Conservation (phyloP, 352 stramenopile genomes). For the Phytophthora sp. region DNA sequence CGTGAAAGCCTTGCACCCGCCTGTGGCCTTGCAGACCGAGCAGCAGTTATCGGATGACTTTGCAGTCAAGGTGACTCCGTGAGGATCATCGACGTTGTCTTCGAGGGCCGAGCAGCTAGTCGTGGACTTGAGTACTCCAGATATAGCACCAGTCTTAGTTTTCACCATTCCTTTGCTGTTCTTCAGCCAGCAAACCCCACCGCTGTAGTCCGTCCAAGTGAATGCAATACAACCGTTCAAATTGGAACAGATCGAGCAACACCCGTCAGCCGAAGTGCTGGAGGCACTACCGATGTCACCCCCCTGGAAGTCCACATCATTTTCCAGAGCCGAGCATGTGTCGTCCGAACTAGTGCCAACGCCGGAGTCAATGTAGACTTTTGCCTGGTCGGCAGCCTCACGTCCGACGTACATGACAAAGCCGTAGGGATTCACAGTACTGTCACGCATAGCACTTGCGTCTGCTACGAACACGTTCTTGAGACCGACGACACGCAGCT, state of each 20-base stretch:
- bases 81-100: slow-evolving; percentile 30
- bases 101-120: slow-evolving; percentile 16
- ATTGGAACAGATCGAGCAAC: slow-evolving; percentile 40
- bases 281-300: slow-evolving; percentile 37
- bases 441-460: slow-evolving; percentile 59
- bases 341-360: slow-evolving; percentile 11
- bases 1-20: slow-evolving; percentile 51
- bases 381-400: slow-evolving; percentile 52
- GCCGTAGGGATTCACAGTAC: slow-evolving; percentile 68
- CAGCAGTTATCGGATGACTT: slow-evolving; percentile 38
- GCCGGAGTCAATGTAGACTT: slow-evolving; percentile 30
- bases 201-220: slow-evolving; percentile 54
- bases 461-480: slow-evolving; percentile 71
- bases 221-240: slow-evolving; percentile 41
- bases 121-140: slow-evolving; percentile 16
- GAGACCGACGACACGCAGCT: slow-evolving; percentile 57
- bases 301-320: slow-evolving; percentile 51
- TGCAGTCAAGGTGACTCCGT: slow-evolving; percentile 20
- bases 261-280: slow-evolving; percentile 38
- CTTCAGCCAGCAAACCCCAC: slow-evolving; percentile 65
- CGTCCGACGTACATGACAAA: slow-evolving; percentile 82
- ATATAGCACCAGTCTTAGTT: slow-evolving; percentile 17
- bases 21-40: slow-evolving; percentile 30
- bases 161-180: slow-evolving; percentile 32
- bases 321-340: slow-evolving; percentile 33